Conservation (phyloP, 805 yeast genomes). For the Cyberlindnera misumaiensis region DNA sequence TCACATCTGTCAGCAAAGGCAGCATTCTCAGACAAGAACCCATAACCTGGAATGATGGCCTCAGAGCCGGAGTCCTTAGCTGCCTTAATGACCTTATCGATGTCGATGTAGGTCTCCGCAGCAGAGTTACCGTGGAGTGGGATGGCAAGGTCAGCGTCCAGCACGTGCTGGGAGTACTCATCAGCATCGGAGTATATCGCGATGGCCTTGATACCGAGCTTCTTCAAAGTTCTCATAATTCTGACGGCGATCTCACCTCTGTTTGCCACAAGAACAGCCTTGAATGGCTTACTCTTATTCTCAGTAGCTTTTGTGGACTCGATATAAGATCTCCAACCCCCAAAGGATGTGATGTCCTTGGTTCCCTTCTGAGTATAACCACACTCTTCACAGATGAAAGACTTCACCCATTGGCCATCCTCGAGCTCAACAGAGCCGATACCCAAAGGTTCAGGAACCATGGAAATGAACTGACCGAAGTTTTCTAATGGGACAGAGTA, state of each 20-base stretch:
- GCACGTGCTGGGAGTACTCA: slow-evolving; percentile 80
- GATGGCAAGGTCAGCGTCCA: slow-evolving; percentile 73
- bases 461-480: slow-evolving; percentile 77
- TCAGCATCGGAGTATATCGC: slow-evolving; percentile 92
- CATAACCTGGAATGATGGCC: slow-evolving; percentile 98
- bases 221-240: slow-evolving; percentile 81
- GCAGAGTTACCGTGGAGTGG: slow-evolving; percentile 78
- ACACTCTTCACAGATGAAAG: slow-evolving; percentile 88
- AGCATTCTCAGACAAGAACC: slow-evolving; percentile 93
- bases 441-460: slow-evolving; percentile 94
- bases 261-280: slow-evolving; percentile 87
- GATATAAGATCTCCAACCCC: slow-evolving; percentile 80
- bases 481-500: slow-evolving; percentile 73
- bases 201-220: slow-evolving; percentile 68
- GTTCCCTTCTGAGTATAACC: slow-evolving; percentile 74
- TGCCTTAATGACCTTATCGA: slow-evolving; percentile 79
- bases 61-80: slow-evolving; percentile 81
- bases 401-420: slow-evolving; percentile 79
- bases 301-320: slow-evolving; percentile 26
- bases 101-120: slow-evolving; percentile 82
- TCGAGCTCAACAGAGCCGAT: slow-evolving; percentile 87
- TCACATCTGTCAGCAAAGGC: slow-evolving; percentile 88
- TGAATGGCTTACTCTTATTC: slow-evolving; percentile 52
- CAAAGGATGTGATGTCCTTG: slow-evolving; percentile 73
- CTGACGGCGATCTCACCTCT: slow-evolving; percentile 98